A percentile compares a stretch with the other conserved stretches of the same genome.
These are phyloP conservation scores for Pythium rishiriense DNA, from an alignment of 352 stramenopile species.

Conservation along the genomic window DNA sequence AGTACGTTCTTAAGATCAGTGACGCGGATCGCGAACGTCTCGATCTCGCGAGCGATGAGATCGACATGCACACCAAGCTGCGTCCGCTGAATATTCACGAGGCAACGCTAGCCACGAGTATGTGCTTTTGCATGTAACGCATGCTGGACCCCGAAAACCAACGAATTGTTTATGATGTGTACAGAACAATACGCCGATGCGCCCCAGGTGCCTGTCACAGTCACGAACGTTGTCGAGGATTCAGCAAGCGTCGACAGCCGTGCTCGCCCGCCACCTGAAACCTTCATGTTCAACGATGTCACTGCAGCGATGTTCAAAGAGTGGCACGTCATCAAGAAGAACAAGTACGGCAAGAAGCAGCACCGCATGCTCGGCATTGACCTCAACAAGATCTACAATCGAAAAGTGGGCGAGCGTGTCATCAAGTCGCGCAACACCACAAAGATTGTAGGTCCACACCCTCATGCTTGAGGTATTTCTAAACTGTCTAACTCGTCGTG, in stretches of 20 bases:
- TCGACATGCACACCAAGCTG: constrained; percentile 88
- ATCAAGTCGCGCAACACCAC: constrained; percentile 89
- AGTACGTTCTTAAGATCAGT: constrained; percentile 90
- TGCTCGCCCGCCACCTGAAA: constrained; percentile 73
- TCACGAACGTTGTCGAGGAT: constrained; percentile 68
- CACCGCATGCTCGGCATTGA: constrained; percentile 87
- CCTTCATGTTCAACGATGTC: constrained; percentile 92
- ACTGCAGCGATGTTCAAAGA: constrained; percentile 90
- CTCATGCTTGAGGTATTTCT: not conserved
- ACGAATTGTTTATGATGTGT: not conserved
- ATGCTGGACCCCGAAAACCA: not conserved
- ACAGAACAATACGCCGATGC: constrained; percentile 86
- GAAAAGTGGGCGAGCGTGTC: constrained; percentile 87
- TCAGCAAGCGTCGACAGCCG: constrained; percentile 65
- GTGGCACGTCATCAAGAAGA: constrained; percentile 91
- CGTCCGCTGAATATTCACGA: constrained; percentile 84
- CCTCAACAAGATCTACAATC: constrained; percentile 90
- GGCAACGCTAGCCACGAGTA: constrained; percentile 86
- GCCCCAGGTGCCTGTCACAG: constrained; percentile 67
- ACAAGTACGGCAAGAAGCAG: constrained; percentile 90
- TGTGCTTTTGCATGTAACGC: constrained; percentile 8
- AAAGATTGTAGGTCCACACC: constrained; percentile 76
- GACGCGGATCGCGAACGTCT: constrained; percentile 80
- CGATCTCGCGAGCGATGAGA: constrained; percentile 80
- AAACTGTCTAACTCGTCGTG: not conserved